Base-by-base conservation (phyloP, 805 yeast species). In the Kazachstania taianensis region DNA sequence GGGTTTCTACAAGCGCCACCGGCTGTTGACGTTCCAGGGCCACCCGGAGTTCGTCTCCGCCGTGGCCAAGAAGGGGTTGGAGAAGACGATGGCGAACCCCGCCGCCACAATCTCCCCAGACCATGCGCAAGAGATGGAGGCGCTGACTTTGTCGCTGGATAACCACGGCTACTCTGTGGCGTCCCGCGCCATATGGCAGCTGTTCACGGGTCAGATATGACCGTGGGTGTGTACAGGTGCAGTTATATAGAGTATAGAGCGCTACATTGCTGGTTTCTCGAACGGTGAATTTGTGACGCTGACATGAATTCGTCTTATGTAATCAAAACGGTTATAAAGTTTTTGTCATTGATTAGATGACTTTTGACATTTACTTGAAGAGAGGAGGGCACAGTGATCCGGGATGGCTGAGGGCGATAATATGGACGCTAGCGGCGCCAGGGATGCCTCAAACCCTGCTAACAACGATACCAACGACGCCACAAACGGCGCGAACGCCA, bases 41-140 rank as follows among this genome's bases (percentile, higher is more conserved):
- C 96, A 86, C 50, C 96, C 96, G 0, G 96, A 86, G 53, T 86
- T 82, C 49, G 50, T 61, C 18, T 60, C 62, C 0, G 65, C 56
- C 3, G 51, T 52, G 15, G 52, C 57, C 2, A 28, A 29, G 17
- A 37, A 39, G 23, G 47, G 51, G 5, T 28, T 25, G 25, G 32
- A 35, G 18, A 19, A 24, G 30, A 27, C 20, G 8, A 15, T 24
- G n/a, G 9, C 8, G 7, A 13, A 31, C 3, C 31, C 15, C 5
- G n/a, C 19, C 13, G 15, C 14, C 10, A 34, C 16, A 20, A n/a
- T 14, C 12, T 5, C 23, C 7, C 30, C 2, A 8, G 4, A 20
- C 29, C 20, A 13, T n/a, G 26, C 20, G 17, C 20, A 27, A 13
- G 29, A 16, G 10, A 32, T 28, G 36, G 29, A 22, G n/a, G 15